phyloP scores from a whole-genome alignment of 441 rosid genomes.

The Euphorbia celastroides region DNA sequence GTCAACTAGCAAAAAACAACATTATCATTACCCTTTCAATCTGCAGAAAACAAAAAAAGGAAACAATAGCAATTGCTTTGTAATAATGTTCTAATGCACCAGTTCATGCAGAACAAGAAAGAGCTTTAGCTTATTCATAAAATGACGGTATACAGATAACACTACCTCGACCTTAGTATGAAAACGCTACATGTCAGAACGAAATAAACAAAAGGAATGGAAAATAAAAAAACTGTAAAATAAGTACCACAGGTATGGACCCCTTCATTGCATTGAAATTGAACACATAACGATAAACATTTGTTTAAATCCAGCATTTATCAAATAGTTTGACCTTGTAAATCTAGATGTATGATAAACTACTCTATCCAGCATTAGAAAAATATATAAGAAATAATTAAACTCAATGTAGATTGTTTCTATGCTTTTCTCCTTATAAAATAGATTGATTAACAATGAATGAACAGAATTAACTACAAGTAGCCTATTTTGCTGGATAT shows the following conservation, averaged over 20 bases:
- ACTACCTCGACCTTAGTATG: too few relatives aligned
- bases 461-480: background rate
- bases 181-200: too few relatives aligned
- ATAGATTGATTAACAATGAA: background rate
- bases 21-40: background rate
- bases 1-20: background rate
- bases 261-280: background rate
- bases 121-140: too few relatives aligned
- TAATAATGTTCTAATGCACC: too few relatives aligned
- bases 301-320: background rate
- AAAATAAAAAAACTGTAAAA: too few relatives aligned
- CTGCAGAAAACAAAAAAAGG: background rate
- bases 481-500: constrained; percentile 1
- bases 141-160: too few relatives aligned
- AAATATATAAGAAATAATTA: background rate
- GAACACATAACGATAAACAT: background rate
- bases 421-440: background rate
- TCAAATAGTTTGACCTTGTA: background rate
- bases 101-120: too few relatives aligned
- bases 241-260: too few relatives aligned
- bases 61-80: background rate
- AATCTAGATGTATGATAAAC: background rate
- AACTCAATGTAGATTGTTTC: background rate
- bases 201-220: too few relatives aligned
- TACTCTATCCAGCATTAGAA: constrained; percentile 1